Base-by-base conservation (phyloP, 345 rosid genomes). In the Gossypium rotundifolium region DNA sequence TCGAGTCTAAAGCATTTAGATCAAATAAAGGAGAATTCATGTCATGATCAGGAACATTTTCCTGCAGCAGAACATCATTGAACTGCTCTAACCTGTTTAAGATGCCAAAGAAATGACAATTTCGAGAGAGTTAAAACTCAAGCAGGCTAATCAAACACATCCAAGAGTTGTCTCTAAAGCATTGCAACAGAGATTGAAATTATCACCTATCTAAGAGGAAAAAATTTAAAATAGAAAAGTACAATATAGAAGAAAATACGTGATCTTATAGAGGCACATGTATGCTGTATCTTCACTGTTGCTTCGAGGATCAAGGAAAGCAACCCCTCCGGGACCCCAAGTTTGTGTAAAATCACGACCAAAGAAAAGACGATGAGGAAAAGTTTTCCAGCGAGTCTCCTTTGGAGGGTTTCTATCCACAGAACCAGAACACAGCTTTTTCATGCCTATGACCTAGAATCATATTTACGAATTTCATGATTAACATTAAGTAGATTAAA, bases 251-350 rank as follows among this genome's bases (percentile, higher is more conserved):
- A 57, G 49, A 63, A 77, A 90, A 33, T 79, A 92, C 97, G 98
- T 94, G 67, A 94, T 92, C 81, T 84, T 88, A 76, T 94, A 88
- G 64, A 91, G 75, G 81, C 93, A 86, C 87, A 88, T 18, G 82
- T 85, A 75, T 65, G 89, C 73, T 81, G 79, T 82, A 25, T 88
- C 84, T 75, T 74, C 77, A 76, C 9, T 51, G 76, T 74, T 81
- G 76, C 85, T 45, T 81, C 77, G 74, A 13, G 98, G 98, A 58
- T 87, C 84, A 75, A 84, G 79, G 76, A 94, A 94, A 85, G 98
- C 98, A 84, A 75, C 93, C 57, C 98, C 97, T 79, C 98, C 98
- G 25, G 77, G 79, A 73, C 97, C 98, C 98, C 98, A 92, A 49
- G 82, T 78, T 46, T 0, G 65, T 9, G 87, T 59, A 72, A 86